A percentile compares a stretch with the other conserved stretches of the same genome.
Conservation (phyloP, 2,329 filamentous ascomycete genomes). For the Didymellaceae sp. region DNA sequence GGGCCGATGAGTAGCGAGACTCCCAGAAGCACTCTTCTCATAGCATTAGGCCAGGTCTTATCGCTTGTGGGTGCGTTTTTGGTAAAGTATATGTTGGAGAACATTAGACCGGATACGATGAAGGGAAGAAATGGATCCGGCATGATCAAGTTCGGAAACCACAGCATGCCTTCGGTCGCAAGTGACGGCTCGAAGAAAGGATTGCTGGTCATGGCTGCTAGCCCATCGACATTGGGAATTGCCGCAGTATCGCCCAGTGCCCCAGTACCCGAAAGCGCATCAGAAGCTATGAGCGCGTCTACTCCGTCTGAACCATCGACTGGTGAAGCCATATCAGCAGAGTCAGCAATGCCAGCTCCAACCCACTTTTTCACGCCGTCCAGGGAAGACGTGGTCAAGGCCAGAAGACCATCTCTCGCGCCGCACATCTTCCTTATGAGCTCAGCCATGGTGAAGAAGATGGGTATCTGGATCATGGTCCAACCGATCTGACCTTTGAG, state of each 20-base stretch:
- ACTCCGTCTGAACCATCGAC: neutral
- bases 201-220: conserved; percentile 15
- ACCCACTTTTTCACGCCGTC: conserved; percentile 6
- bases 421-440: conserved; percentile 45
- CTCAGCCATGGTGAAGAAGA: conserved; percentile 49
- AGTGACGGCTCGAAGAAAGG: conserved; percentile 57
- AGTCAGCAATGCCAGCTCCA: neutral
- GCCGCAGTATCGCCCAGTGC: neutral
- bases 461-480: conserved; percentile 43
- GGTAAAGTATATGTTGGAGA: conserved; percentile 54
- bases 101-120: conserved; percentile 56
- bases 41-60: conserved; percentile 21
- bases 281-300: neutral
- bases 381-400: conserved; percentile 27
- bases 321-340: neutral
- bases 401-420: conserved; percentile 38
- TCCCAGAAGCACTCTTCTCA: conserved; percentile 37
- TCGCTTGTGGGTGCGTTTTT: conserved; percentile 28
- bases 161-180: conserved; percentile 63
- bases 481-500: conserved; percentile 34
- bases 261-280: neutral
- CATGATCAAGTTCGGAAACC: conserved; percentile 64
- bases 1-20: conserved; percentile 43
- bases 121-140: conserved; percentile 62
- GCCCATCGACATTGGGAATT: conserved; percentile 12